phyloP scores from a whole-genome alignment of 495 filamentous ascomycete genomes.

The Terfezia boudieri region DNA sequence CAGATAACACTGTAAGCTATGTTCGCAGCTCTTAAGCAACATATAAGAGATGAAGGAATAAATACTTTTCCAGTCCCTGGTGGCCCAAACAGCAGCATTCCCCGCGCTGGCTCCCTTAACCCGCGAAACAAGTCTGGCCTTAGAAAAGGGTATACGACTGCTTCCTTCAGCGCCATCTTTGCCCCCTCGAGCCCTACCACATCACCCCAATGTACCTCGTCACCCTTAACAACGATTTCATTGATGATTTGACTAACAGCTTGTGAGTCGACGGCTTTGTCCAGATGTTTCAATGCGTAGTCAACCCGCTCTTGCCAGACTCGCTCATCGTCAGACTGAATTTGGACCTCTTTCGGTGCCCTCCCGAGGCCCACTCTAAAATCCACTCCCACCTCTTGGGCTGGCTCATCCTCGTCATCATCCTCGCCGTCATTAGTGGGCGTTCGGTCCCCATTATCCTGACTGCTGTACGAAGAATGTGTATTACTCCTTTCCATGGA shows the following conservation, averaged over 20 bases:
- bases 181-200: constrained; percentile 78
- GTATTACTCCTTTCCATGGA: too few relatives aligned
- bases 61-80: constrained; percentile 50
- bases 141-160: constrained; percentile 92
- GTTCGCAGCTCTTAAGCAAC: not conserved
- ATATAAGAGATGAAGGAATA: not conserved
- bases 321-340: not conserved
- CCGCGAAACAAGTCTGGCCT: constrained; percentile 92
- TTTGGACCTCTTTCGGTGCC: too few relatives aligned
- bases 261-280: constrained; percentile 52
- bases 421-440: not conserved
- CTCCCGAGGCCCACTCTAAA: not conserved
- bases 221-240: constrained; percentile 85
- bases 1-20: not conserved
- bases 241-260: constrained; percentile 84
- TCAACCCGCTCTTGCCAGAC: constrained; percentile 31
- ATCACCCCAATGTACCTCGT: constrained; percentile 89
- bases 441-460: too few relatives aligned
- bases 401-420: not conserved
- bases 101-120: constrained; percentile 75
- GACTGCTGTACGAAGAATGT: too few relatives aligned
- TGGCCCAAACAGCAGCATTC: constrained; percentile 91
- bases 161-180: constrained; percentile 83
- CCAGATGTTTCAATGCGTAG: constrained; percentile 49
- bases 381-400: not conserved